Percentiles rank a stretch among this genome's conserved stretches.
Evolutionary conservation across 164 flowering plant species (phyloP).

Genomic region (Vitis cinerea): DNA sequence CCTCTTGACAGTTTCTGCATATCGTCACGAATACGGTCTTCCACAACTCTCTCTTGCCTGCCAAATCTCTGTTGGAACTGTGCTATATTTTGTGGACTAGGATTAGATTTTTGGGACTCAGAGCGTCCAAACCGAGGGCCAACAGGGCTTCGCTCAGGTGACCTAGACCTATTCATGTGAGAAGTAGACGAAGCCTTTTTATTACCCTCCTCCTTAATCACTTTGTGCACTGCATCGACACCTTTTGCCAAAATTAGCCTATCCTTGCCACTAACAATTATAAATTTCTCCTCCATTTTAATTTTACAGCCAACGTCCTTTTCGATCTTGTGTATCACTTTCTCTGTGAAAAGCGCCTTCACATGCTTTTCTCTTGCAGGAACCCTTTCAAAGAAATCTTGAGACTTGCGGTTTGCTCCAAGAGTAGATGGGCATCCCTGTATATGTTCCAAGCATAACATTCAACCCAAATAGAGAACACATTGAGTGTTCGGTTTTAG

Average conservation of each 20-base stretch:
- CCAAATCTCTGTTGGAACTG: constrained; percentile 47
- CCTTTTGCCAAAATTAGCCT: constrained; percentile 79
- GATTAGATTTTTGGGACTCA: constrained; percentile 60
- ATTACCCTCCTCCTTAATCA: constrained; percentile 70
- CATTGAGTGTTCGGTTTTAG: no score
- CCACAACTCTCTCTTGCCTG: constrained; percentile 66
- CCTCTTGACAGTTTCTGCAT: constrained; percentile 61
- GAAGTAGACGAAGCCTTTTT: constrained; percentile 55
- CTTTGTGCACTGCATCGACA: constrained; percentile 92
- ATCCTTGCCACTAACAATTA: constrained; percentile 95
- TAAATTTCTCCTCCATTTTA: constrained; percentile 88
- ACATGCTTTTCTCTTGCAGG: constrained; percentile 88
- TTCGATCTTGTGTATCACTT: constrained; percentile 74
- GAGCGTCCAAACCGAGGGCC: constrained; percentile 49
- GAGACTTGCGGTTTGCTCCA: constrained; percentile 93
- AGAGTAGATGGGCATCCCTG: constrained; percentile 99
- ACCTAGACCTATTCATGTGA: constrained; percentile 54
- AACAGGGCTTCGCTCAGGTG: constrained; percentile 59
- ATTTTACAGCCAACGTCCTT: constrained; percentile 92
- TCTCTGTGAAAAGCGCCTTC: constrained; percentile 76
- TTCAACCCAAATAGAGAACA: neutral
- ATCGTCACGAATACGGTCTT: constrained; percentile 75
- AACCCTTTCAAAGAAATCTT: constrained; percentile 93
- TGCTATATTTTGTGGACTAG: constrained; percentile 52
- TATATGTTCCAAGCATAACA: constrained; percentile 8